Percentiles rank a stretch among this genome's conserved stretches.
Conservation (phyloP, 352 stramenopile species). For the Aphanomyces stellatus region DNA sequence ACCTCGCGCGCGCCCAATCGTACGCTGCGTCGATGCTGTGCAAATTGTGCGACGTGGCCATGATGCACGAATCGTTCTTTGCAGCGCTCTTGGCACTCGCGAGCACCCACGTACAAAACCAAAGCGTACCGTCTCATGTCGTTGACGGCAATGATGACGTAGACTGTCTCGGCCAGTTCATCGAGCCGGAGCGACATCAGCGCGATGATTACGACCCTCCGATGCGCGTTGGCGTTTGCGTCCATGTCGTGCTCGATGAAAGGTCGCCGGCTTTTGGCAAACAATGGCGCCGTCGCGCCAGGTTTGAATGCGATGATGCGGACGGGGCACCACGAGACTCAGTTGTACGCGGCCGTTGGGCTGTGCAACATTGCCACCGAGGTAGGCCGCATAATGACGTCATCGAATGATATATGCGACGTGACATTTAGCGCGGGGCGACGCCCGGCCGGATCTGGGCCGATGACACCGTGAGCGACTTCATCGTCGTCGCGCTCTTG, state of each 20-base stretch:
- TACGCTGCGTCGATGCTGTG: slow-evolving; percentile 13
- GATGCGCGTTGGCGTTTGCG: slow-evolving; percentile 52
- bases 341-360: slow-evolving; percentile 73
- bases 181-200: slow-evolving; percentile 7
- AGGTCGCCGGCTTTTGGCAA: slow-evolving; percentile 39
- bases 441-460: slow-evolving; percentile 39
- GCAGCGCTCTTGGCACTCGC: slow-evolving; percentile 5
- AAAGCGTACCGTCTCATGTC: background rate
- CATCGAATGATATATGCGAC: background rate
- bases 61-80: slow-evolving; percentile 10
- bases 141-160: background rate
- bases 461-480: slow-evolving; percentile 68
- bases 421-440: slow-evolving; percentile 23
- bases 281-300: slow-evolving; percentile 41
- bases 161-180: background rate
- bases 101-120: slow-evolving; percentile 1
- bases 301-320: slow-evolving; percentile 80
- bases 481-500: slow-evolving; percentile 80
- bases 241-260: slow-evolving; percentile 39
- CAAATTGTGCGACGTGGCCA: slow-evolving; percentile 8
- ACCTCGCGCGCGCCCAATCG: slow-evolving; percentile 8
- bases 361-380: slow-evolving; percentile 80
- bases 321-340: slow-evolving; percentile 67
- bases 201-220: slow-evolving; percentile 31
- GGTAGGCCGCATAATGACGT: background rate